phyloP scores from a whole-genome alignment of 1,284 basidiomycete species.

The Tausonia pullulans region DNA sequence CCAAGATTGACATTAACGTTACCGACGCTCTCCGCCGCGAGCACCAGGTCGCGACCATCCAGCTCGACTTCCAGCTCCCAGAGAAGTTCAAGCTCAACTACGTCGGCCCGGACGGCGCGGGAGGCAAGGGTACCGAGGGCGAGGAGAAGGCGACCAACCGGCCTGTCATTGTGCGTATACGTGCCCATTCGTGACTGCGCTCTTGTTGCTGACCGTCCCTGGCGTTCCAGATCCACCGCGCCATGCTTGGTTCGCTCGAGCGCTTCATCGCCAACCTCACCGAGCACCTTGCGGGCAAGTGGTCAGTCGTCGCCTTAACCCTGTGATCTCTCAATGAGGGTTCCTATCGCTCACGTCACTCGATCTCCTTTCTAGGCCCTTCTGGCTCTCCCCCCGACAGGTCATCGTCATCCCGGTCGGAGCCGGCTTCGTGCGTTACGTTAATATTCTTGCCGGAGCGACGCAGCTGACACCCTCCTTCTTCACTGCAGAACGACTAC shows the following conservation, averaged over 20 bases:
- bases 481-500: slow-evolving; percentile 63
- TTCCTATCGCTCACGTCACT: background rate
- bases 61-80: slow-evolving; percentile 99
- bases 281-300: slow-evolving; percentile 95
- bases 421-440: slow-evolving; percentile 56
- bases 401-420: slow-evolving; percentile 91
- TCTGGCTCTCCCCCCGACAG: slow-evolving; percentile 95
- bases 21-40: slow-evolving; percentile 83
- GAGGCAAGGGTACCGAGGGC: slow-evolving; percentile 45
- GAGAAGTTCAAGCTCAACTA: slow-evolving; percentile 93
- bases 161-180: slow-evolving; percentile 60
- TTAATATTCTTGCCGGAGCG: background rate
- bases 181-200: background rate
- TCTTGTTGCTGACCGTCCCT: background rate
- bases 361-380: slow-evolving; percentile 51
- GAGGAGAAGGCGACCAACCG: slow-evolving; percentile 52
- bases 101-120: slow-evolving; percentile 46
- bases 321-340: too few relatives aligned
- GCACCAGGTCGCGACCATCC: slow-evolving; percentile 97
- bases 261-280: slow-evolving; percentile 96
- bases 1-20: slow-evolving; percentile 97
- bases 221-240: slow-evolving; percentile 63
- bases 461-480: background rate
- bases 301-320: slow-evolving; percentile 43
- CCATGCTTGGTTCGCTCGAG: slow-evolving; percentile 88